A percentile compares a stretch with the other conserved stretches of the same genome.
These are phyloP conservation scores for Colletotrichum ledebouriae DNA, from an alignment of 2,329 filamentous ascomycete species.

Conservation along the genomic window DNA sequence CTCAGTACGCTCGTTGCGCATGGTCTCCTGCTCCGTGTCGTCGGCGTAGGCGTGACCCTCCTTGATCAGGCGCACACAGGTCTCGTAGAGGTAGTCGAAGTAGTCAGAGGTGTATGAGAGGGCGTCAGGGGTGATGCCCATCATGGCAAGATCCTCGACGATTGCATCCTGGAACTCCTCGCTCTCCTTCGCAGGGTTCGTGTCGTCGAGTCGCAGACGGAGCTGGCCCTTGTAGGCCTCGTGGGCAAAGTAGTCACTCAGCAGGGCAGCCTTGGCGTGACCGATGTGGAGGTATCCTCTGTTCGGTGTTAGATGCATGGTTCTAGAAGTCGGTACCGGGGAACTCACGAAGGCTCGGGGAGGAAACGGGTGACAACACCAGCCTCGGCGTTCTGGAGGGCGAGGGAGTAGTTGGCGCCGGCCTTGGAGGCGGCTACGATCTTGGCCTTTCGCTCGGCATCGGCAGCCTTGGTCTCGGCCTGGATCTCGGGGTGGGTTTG, in stretches of 20 bases:
- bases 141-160: slow-evolving; percentile 88
- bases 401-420: slow-evolving; percentile 90
- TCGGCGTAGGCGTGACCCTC: slow-evolving; percentile 93
- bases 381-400: slow-evolving; percentile 84
- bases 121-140: slow-evolving; percentile 91
- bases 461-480: slow-evolving; percentile 76
- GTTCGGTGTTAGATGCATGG: neutral
- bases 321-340: neutral
- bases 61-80: slow-evolving; percentile 86
- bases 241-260: slow-evolving; percentile 98
- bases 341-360: slow-evolving; percentile 83
- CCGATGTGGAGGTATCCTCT: slow-evolving; percentile 84
- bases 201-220: slow-evolving; percentile 94
- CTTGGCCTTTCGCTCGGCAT: slow-evolving; percentile 77
- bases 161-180: slow-evolving; percentile 96
- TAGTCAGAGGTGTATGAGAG: slow-evolving; percentile 95
- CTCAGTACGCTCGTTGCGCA: slow-evolving; percentile 87
- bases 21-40: slow-evolving; percentile 90
- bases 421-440: slow-evolving; percentile 78
- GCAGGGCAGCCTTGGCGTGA: slow-evolving; percentile 91
- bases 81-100: slow-evolving; percentile 92
- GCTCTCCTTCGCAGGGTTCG: slow-evolving; percentile 97
- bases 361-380: slow-evolving; percentile 94
- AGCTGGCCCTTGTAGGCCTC: slow-evolving; percentile 92
- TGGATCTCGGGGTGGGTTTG: slow-evolving; percentile 83